Evolutionary conservation across 768 basidiomycete genomes (phyloP).

Genomic region (Chalciporus pseudorubinellus): DNA sequence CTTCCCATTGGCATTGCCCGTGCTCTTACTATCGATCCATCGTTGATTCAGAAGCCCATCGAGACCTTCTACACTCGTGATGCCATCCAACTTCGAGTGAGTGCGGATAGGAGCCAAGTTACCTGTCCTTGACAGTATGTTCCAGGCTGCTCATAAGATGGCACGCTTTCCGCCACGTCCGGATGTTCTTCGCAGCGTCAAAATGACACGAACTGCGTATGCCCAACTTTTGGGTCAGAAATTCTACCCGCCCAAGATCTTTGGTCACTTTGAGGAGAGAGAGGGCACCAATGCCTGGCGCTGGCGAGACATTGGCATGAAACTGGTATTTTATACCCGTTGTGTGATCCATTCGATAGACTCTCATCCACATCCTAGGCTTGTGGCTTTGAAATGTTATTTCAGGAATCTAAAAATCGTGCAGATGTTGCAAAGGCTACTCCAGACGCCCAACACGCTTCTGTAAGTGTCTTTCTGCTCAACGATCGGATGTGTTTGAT

Average conservation of each 20-base stretch:
- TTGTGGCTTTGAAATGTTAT: constrained; percentile 96
- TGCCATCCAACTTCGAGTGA: constrained; percentile 81
- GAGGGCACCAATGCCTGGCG: constrained; percentile 69
- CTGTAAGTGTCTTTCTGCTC: constrained; percentile 38
- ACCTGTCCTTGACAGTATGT: constrained; percentile 2
- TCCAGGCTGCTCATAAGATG: constrained; percentile 88
- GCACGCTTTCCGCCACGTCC: constrained; percentile 79
- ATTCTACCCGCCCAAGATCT: constrained; percentile 88
- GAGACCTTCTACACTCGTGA: constrained; percentile 97
- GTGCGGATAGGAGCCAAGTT: constrained; percentile 22
- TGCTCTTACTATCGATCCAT: constrained; percentile 59
- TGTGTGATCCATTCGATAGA: background rate
- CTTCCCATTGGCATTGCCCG: constrained; percentile 78
- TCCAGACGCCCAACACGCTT: constrained; percentile 40
- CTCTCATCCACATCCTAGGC: constrained; percentile 45
- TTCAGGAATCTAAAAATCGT: constrained; percentile 74
- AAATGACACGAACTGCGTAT: constrained; percentile 88
- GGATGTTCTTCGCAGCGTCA: constrained; percentile 57
- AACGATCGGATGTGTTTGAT: background rate
- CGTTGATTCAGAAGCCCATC: constrained; percentile 80
- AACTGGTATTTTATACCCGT: constrained; percentile 58
- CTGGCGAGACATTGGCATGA: constrained; percentile 88
- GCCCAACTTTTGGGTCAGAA: constrained; percentile 91
- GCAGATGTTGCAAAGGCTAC: constrained; percentile 37
- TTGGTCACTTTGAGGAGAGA: constrained; percentile 66